A percentile compares a stretch with the other conserved stretches of the same genome.
Evolutionary conservation across 306 rosid genomes (phyloP).

Genomic region (Vigna nakashimae): DNA sequence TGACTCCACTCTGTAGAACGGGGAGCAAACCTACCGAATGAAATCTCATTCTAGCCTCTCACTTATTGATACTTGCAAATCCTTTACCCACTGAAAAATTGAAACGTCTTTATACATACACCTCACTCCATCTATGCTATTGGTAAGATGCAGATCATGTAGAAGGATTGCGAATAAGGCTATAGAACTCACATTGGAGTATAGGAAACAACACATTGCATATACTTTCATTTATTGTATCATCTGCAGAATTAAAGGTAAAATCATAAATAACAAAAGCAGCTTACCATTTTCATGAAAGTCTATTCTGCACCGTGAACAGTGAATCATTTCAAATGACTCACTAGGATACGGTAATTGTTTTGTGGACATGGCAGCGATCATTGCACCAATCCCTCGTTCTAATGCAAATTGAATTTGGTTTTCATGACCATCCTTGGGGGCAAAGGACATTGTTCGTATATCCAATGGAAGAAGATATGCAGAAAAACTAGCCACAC

Average conservation of each 20-base stretch:
- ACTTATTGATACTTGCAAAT: not conserved
- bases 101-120: not conserved
- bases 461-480: slow-evolving; percentile 88
- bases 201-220: not conserved
- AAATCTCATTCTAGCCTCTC: not conserved
- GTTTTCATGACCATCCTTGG: slow-evolving; percentile 95
- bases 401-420: slow-evolving; percentile 97
- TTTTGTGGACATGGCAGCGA: slow-evolving; percentile 85
- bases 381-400: slow-evolving; percentile 91
- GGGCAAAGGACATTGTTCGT: slow-evolving; percentile 95
- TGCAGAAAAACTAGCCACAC: slow-evolving; percentile 97
- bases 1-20: not conserved
- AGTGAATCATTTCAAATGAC: slow-evolving; percentile 96
- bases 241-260: slow-evolving; percentile 18
- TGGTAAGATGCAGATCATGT: not conserved
- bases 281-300: slow-evolving; percentile 84
- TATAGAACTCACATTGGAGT: not conserved
- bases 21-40: not conserved
- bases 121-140: not conserved
- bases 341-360: slow-evolving; percentile 84
- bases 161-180: not conserved
- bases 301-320: slow-evolving; percentile 92
- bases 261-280: slow-evolving; percentile 24
- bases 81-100: not conserved
- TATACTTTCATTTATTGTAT: slow-evolving; percentile 8